phyloP scores from a whole-genome alignment of 2,329 filamentous ascomycete genomes.

The Clarireedia hainanense region DNA sequence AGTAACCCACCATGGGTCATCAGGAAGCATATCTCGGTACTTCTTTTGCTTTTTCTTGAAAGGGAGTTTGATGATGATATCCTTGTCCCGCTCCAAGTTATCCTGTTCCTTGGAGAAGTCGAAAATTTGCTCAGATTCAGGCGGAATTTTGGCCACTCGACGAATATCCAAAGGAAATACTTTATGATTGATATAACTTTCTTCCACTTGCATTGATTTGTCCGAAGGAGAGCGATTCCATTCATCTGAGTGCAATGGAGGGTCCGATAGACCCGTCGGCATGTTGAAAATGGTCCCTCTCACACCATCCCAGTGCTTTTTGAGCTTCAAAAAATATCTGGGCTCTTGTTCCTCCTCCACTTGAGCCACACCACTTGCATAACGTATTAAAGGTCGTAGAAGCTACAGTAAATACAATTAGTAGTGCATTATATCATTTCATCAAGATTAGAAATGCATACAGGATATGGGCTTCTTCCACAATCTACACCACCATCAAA shows the following conservation, averaged over 20 bases:
- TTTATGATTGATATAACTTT: slow-evolving; percentile 2
- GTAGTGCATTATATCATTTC: neutral
- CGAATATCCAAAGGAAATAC: slow-evolving; percentile 26
- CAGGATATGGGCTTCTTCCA: slow-evolving; percentile 24
- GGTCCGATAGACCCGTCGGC: slow-evolving; percentile 2
- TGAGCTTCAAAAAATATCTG: neutral
- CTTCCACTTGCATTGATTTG: no score
- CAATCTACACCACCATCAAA: slow-evolving; percentile 26
- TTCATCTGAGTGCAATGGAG: neutral
- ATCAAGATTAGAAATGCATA: neutral
- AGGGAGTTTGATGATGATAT: neutral
- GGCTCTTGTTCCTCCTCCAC: neutral
- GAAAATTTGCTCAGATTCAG: neutral
- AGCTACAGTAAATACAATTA: neutral
- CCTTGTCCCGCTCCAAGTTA: neutral
- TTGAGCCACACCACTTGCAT: slow-evolving; percentile 6
- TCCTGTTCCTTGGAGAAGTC: neutral
- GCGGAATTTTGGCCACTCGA: slow-evolving; percentile 8
- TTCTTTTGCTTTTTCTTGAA: neutral
- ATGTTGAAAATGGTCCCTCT: slow-evolving; percentile 26
- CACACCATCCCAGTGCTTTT: slow-evolving; percentile 25
- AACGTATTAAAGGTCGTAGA: slow-evolving; percentile 15
- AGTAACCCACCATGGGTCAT: slow-evolving; percentile 24
- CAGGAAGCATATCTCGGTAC: slow-evolving; percentile 6
- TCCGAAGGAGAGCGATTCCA: neutral